phyloP scores from a whole-genome alignment of 768 basidiomycete genomes.

The Fomitopsis pulvina region DNA sequence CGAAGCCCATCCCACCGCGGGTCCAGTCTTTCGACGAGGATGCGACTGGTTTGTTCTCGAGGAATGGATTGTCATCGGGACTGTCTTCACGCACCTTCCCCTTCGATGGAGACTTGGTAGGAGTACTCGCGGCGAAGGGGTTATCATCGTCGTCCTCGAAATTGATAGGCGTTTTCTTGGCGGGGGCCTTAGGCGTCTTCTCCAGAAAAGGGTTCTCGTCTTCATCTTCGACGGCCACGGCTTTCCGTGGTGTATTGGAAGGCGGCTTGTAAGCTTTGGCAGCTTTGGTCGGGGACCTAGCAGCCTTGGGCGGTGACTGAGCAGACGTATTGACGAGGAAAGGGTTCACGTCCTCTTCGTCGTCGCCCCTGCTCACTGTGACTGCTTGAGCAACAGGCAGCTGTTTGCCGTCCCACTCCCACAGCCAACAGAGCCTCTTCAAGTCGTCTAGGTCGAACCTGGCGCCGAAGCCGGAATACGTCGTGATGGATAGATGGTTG shows the following conservation, averaged over 20 bases:
- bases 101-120: background rate
- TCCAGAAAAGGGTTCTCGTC: slow-evolving; percentile 72
- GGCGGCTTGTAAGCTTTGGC: background rate
- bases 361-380: slow-evolving; percentile 5
- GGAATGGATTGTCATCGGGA: slow-evolving; percentile 63
- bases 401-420: slow-evolving; percentile 74
- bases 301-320: background rate
- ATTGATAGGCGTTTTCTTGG: slow-evolving; percentile 2
- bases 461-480: slow-evolving; percentile 60
- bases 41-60: slow-evolving; percentile 31
- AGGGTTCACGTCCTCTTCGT: slow-evolving; percentile 23
- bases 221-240: slow-evolving; percentile 25
- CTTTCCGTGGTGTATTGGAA: slow-evolving; percentile 1
- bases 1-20: slow-evolving; percentile 73
- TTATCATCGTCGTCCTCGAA: slow-evolving; percentile 21
- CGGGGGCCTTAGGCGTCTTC: slow-evolving; percentile 18
- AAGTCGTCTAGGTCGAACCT: slow-evolving; percentile 66
- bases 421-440: slow-evolving; percentile 75
- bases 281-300: background rate
- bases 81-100: slow-evolving; percentile 24
- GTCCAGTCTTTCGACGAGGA: slow-evolving; percentile 55
- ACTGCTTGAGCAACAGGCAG: slow-evolving; percentile 22
- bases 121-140: slow-evolving; percentile 39
- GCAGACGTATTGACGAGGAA: slow-evolving; percentile 45
- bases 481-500: slow-evolving; percentile 65